Base-by-base conservation (phyloP, 2,329 filamentous ascomycete genomes). In the Albophoma yamanashiensis region DNA sequence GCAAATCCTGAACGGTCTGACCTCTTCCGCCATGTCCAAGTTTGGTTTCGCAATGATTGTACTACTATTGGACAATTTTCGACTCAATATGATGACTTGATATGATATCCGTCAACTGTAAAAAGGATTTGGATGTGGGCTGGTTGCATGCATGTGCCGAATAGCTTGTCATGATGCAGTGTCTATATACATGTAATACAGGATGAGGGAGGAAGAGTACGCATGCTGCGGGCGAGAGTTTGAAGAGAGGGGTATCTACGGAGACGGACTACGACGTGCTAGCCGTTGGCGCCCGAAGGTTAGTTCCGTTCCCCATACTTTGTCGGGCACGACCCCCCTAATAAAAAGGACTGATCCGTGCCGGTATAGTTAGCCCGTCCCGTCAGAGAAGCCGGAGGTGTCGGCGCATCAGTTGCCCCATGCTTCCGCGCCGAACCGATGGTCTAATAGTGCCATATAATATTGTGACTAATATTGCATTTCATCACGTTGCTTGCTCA, bases 1-100 rank as follows among this genome's bases (percentile, higher is more conserved):
- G 2, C 65, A 59, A 45, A 77, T 73, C 38, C 67, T 67, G 66
- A 71, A 77, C 0, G 73, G 72, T 20, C 65, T 66, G 56, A 75
- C 70, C 4, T 62, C 40, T 27, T 56, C 22, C 22, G 38, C 5
- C 55, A 43, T 56, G 55, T 39, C 22, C 14, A 7, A 4, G 27
- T 39, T 15, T n/a, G n/a, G 25, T n/a, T n/a, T n/a, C 8, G 36
- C 25, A 8, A 9, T 5, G 20, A 9, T 22, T 2, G 0, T 3
- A 17, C 12, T 4, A 27, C 17, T 17, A 38, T 6, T 20, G 7
- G 53, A 39, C 3, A 12, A 12, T 22, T 0, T 2, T 22, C 39
- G 36, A 15, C 8, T 27, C 14, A 50, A 12, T 15, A 25, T 27
- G 45, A 27, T 27, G 9, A 14, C 11, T 36, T 15, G 22, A 15